Conservation (phyloP, 441 rosid genomes). For the Theobroma grandiflorum region DNA sequence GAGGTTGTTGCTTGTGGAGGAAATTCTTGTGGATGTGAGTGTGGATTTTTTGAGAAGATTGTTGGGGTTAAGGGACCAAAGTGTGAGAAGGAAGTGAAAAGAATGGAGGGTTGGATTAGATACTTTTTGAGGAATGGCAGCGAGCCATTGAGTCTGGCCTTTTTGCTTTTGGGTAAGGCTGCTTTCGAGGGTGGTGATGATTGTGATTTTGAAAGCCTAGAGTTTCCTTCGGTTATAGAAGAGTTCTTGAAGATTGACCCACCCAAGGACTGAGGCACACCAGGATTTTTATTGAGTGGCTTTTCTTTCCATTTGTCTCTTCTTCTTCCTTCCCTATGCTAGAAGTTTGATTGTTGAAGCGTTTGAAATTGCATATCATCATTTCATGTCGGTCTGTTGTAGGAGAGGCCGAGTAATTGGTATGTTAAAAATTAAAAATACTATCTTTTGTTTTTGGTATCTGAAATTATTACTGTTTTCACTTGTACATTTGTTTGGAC, state of each 20-base stretch:
- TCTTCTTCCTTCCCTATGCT: not conserved
- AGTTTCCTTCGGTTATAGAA: slow-evolving; percentile 51
- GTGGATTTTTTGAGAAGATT: slow-evolving; percentile 54
- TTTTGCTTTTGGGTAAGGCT: slow-evolving; percentile 61
- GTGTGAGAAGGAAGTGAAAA: slow-evolving; percentile 47
- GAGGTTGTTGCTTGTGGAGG: slow-evolving; percentile 22
- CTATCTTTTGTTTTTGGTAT: slow-evolving; percentile 1
- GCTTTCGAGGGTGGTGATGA: slow-evolving; percentile 33
- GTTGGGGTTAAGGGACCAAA: slow-evolving; percentile 59
- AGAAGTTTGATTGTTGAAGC: not conserved
- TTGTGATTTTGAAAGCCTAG: slow-evolving; percentile 39
- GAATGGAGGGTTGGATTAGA: slow-evolving; percentile 54
- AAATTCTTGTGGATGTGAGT: slow-evolving; percentile 39
- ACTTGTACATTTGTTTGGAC: not conserved
- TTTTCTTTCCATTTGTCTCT: not conserved
- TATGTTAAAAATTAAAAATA: not conserved
- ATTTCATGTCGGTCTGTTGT: not conserved
- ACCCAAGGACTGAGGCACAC: slow-evolving; percentile 31
- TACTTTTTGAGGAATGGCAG: slow-evolving; percentile 35
- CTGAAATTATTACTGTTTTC: not conserved
- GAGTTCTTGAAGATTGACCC: slow-evolving; percentile 53
- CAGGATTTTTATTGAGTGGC: not conserved
- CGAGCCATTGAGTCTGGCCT: slow-evolving; percentile 59
- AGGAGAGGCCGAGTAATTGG: not conserved
- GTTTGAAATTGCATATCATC: not conserved